These are phyloP conservation scores for Primulina tabacum DNA, from an alignment of 257 asterid genomes.

Conservation along the genomic window DNA sequence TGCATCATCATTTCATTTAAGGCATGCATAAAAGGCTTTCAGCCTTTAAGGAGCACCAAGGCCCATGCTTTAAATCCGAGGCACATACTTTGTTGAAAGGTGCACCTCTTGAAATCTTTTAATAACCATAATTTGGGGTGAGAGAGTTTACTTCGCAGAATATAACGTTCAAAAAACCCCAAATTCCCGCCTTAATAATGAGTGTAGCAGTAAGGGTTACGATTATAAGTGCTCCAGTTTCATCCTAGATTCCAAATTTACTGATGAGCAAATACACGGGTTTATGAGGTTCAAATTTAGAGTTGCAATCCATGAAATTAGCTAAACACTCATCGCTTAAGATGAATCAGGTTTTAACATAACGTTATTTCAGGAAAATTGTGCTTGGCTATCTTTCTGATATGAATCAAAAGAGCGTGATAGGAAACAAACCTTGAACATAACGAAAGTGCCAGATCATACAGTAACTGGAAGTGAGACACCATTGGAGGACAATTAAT, in stretches of 20 bases:
- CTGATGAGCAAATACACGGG: neutral
- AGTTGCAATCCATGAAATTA: neutral
- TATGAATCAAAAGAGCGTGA: slow-evolving; percentile 14
- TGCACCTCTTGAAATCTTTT: neutral
- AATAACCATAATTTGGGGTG: slow-evolving; percentile 1
- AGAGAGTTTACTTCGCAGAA: slow-evolving; percentile 1
- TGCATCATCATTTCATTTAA: neutral
- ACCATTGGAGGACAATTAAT: slow-evolving; percentile 96
- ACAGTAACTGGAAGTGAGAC: slow-evolving; percentile 93
- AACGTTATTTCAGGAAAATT: slow-evolving; percentile 15
- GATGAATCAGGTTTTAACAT: slow-evolving; percentile 6
- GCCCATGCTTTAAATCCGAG: neutral
- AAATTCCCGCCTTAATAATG: slow-evolving; percentile 1
- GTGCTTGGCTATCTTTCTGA: neutral
- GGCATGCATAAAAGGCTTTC: neutral
- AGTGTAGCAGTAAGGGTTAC: slow-evolving; percentile 9
- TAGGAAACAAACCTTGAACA: slow-evolving; percentile 77
- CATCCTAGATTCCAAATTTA: neutral
- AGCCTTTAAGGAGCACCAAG: neutral
- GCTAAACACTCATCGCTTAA: neutral
- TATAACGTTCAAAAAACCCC: neutral
- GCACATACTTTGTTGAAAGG: neutral
- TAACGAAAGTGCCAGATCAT: slow-evolving; percentile 81
- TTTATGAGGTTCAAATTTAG: neutral
- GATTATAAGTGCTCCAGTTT: slow-evolving; percentile 10